Evolutionary conservation across 768 basidiomycete genomes (phyloP), one percentile per base, ranked within the genome.

Genomic region (Chalciporus sphaerocephalus): DNA sequence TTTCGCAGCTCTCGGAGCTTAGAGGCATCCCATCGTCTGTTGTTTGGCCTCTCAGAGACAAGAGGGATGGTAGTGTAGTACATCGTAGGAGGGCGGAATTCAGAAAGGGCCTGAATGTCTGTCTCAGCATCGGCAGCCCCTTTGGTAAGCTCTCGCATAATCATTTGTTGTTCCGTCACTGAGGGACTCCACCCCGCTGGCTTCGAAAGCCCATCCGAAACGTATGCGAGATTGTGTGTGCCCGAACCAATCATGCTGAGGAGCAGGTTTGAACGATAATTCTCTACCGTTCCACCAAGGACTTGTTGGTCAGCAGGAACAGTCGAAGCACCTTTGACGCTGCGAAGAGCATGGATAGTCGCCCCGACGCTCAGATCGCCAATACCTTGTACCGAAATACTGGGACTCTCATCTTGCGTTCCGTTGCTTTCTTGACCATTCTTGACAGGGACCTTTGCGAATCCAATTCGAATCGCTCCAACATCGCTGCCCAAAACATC

Each of bases 401-500:
- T 80, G 10, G 77, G 65, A 25, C 71, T 78, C 54, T 90, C 87
- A 25, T 88, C 83, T 46, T 77, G 70, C 30, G 70, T 73, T 34
- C 74, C 71, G 36, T 67, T 69, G 22, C 78, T 76, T 59, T 87
- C 85, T 50, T 81, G 76, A 17, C 84, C 83, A 51, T 85, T 86
- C 72, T 93, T 95, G 62, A 89, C 88, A 7, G 94, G 95, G 2
- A 98, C 94, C 60, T 92, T 90, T 45, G 95, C 95, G 62, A 93
- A 98, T 6, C 93, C 95, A 52, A 98, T 97, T 28, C 93, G 85
- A 50, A 98, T 92, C 24, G 95, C 90, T 24, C 96, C 96, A 44
- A 98, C 92, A 47, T 98, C 95, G 52, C 87, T 87, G 15, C 96
- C 96, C 23, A 99, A 78, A 16, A 98, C 90, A 62, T 98, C 95